Evolutionary conservation across 2,329 filamentous ascomycete genomes (phyloP).

Genomic region (Fusarium protoensiforme): DNA sequence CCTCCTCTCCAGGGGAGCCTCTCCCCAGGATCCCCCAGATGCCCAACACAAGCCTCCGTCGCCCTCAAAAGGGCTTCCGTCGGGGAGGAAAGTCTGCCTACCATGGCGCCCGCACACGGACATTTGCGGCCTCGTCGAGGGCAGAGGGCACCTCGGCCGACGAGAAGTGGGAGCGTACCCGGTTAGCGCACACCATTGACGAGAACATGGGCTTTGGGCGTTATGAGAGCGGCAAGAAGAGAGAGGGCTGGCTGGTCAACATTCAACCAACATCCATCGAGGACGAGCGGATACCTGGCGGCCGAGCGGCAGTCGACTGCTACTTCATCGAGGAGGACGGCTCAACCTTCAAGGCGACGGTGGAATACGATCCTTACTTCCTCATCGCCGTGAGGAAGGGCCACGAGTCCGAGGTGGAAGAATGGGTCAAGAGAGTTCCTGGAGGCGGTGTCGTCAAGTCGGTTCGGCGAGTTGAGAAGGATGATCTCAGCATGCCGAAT

Average conservation of each 20-base stretch:
- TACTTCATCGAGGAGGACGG: conserved; percentile 95
- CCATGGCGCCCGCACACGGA: conserved; percentile 78
- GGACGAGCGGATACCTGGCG: conserved; percentile 84
- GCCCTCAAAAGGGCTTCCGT: conserved; percentile 74
- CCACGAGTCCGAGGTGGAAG: conserved; percentile 92
- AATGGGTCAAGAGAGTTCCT: conserved; percentile 85
- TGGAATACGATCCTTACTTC: conserved; percentile 98
- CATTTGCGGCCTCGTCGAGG: conserved; percentile 81
- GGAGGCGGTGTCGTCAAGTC: conserved; percentile 85
- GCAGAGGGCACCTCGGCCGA: conserved; percentile 90
- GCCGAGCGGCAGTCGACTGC: conserved; percentile 91
- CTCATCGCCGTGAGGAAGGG: conserved; percentile 89
- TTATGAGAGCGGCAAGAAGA: conserved; percentile 86
- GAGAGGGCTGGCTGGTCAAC: conserved; percentile 93
- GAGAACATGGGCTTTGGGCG: conserved; percentile 94
- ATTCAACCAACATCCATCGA: conserved; percentile 90
- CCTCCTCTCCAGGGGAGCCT: conserved; percentile 25
- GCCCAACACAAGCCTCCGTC: conserved; percentile 69
- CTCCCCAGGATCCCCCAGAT: conserved; percentile 51
- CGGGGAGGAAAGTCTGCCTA: conserved; percentile 75
- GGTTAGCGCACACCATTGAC: conserved; percentile 88
- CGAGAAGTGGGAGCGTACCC: conserved; percentile 89
- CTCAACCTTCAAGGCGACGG: conserved; percentile 91
- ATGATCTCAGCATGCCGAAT: conserved; percentile 95
- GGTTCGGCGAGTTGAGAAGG: conserved; percentile 84